Evolutionary conservation across 2,329 filamentous ascomycete genomes (phyloP), one percentile per base, ranked within the genome.

Genomic region (Fusarium bulbicola): DNA sequence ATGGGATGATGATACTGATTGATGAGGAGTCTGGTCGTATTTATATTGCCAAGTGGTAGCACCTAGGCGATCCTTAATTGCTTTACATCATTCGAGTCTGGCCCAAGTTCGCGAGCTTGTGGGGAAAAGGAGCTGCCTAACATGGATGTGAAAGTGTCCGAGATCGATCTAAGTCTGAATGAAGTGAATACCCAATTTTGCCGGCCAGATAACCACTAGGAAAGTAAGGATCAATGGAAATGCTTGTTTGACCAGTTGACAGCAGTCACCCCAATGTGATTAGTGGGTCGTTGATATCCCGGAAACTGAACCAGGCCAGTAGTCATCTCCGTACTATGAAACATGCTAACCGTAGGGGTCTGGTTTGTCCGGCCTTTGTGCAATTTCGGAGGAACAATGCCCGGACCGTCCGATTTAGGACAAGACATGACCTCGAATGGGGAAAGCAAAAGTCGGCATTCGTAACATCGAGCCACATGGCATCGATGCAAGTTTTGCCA

Each of bases 361-460:
- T 46, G 43, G 42, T 73, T 73, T 73, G 67, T 59, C 70, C 70
- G 70, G 47, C 20, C 21, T 57, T 39, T 45, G 28, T 68, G 59
- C 71, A 74, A 45, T 56, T 50, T 52, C 72, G 72, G 72, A 74
- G 63, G 59, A 54, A 69, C 71, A 57, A 24, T 50, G 59, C 57
- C 72, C 72, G 72, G 32, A 46, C 13, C 46, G 53, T 66, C 60
- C 52, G 30, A 47, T 70, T 60, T 47, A 10, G 59, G 70, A 26
- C n/a, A 64, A 37, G 56, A 42, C 18, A n/a, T 37, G 18, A 56
- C n/a, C 58, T 50, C 34, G 39, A 61, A 54, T 14, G 21, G 40
- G 53, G 58, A 56, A 5, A 54, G n/a, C 32, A 40, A 57, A 45
- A 26, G 50, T 18, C 60, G 39, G 63, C 42, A 54, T 61, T 68